Base-by-base conservation (phyloP, 257 asterid genomes). In the Gentiana macrophylla region DNA sequence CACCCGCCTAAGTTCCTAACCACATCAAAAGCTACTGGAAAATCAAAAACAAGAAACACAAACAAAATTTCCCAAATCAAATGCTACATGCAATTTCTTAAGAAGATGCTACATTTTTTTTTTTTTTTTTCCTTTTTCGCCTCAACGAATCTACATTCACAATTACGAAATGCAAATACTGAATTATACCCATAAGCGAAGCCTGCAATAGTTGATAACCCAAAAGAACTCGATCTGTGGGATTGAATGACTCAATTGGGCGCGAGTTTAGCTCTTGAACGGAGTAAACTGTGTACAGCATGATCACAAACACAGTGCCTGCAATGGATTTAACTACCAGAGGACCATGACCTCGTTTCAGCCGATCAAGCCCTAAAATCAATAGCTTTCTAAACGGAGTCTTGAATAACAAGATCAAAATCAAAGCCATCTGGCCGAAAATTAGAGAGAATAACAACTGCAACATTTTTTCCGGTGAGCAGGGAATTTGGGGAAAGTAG, bases 351-450 rank as follows among this genome's bases (percentile, higher is more conserved):
- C 82, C 82, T 48, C 79, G 64, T 37, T 76, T 76, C 35, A 57
- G 57, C 3, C 82, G 71, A 12, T 76, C 82, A 44, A 76, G 66
- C 1, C 53, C 32, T 66, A 66, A n/a, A 3, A 72, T 66, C 72
- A 69, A 56, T 1, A 72, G 74, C 66, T 76, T 76, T 45, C 82
- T 63, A 54, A 76, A 61, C 1, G 82, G 82, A 48, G 76, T 76
- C 54, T 62, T 76, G 49, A 72, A 76, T 13, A 70, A 46, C 24
- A 76, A 57, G 33, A 57, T 34, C 12, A 76, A 54, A 50, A 72
- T 72, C 57, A 72, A 35, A 4, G 50, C 59, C 79, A 76, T 67
- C 48, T 76, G 76, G n/a, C 41, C 48, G 50, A 66, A 69, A 52
- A 73, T 59, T 57, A 76, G 64, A 53, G 51, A 6, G 53, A 65